Conservation (phyloP, 192 early-diverging fungal species). For the Gigaspora rosea region DNA sequence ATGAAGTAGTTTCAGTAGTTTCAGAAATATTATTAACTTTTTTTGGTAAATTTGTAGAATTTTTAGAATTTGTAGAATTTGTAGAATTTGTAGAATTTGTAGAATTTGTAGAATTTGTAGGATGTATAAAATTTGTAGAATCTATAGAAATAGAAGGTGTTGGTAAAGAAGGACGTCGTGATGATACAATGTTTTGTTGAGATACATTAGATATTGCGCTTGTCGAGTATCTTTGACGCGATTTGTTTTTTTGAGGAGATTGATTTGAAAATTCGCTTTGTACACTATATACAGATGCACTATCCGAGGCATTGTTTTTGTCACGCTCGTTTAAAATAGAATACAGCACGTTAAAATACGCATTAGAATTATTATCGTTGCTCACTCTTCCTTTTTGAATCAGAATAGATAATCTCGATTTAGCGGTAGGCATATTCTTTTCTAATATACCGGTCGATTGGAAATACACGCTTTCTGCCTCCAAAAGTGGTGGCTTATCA, state of each 20-base stretch:
- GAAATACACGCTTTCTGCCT: conserved; percentile 23
- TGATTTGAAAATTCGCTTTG: no score
- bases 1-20: background rate
- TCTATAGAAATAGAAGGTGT: no score
- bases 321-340: background rate
- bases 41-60: background rate
- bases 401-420: conserved; percentile 19
- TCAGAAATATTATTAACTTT: background rate
- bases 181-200: no score
- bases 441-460: conserved; percentile 22
- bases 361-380: background rate
- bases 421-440: conserved; percentile 7
- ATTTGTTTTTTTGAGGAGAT: background rate
- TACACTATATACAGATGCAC: background rate
- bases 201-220: no score
- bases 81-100: no score
- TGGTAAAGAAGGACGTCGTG: no score
- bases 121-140: no score
- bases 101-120: no score
- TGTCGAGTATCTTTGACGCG: background rate
- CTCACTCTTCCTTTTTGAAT: conserved; percentile 11
- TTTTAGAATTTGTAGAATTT: background rate
- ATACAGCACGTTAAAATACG: no score
- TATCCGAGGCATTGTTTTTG: background rate
- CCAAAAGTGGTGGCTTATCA: conserved; percentile 16